A percentile compares a stretch with the other conserved stretches of the same genome.
phyloP scores from a whole-genome alignment of 2,329 filamentous ascomycete species.

The Claviceps pazoutovae region DNA sequence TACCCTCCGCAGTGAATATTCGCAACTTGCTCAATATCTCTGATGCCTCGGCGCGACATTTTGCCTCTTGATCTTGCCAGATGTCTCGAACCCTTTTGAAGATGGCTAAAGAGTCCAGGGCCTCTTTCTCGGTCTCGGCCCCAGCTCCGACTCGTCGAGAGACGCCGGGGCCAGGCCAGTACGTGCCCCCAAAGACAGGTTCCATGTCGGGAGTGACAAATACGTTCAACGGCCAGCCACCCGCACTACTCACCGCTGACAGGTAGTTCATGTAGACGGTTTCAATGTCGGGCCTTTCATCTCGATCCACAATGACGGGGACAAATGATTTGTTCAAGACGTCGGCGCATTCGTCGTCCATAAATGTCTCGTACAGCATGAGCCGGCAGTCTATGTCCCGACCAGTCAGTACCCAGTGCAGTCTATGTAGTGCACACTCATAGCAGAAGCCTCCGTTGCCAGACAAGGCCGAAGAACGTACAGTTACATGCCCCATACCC shows the following conservation, averaged over 20 bases:
- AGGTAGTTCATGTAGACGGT: constrained; percentile 98
- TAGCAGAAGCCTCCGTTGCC: not conserved
- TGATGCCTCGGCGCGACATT: constrained; percentile 70
- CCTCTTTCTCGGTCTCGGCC: constrained; percentile 35
- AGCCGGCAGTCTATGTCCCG: constrained; percentile 57
- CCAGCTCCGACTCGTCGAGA: constrained; percentile 22
- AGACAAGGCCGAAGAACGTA: constrained; percentile 28
- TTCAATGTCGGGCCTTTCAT: constrained; percentile 88
- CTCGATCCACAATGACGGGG: constrained; percentile 82
- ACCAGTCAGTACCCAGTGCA: constrained; percentile 9
- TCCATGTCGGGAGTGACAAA: constrained; percentile 88
- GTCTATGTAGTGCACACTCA: not conserved
- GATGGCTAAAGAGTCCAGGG: constrained; percentile 71
- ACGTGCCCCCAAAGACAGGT: constrained; percentile 91
- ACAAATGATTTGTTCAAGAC: constrained; percentile 81
- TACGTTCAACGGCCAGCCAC: constrained; percentile 93
- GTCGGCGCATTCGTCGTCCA: constrained; percentile 63
- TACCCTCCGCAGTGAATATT: constrained; percentile 82
- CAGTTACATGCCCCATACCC: constrained; percentile 94
- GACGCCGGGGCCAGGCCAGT: constrained; percentile 74
- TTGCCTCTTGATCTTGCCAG: constrained; percentile 74
- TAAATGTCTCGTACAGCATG: constrained; percentile 86
- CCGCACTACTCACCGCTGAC: constrained; percentile 77
- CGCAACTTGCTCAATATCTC: constrained; percentile 69
- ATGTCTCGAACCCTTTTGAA: constrained; percentile 59